Conservation (phyloP, 31 red algal genomes). For the Porphyra umbilicalis region DNA sequence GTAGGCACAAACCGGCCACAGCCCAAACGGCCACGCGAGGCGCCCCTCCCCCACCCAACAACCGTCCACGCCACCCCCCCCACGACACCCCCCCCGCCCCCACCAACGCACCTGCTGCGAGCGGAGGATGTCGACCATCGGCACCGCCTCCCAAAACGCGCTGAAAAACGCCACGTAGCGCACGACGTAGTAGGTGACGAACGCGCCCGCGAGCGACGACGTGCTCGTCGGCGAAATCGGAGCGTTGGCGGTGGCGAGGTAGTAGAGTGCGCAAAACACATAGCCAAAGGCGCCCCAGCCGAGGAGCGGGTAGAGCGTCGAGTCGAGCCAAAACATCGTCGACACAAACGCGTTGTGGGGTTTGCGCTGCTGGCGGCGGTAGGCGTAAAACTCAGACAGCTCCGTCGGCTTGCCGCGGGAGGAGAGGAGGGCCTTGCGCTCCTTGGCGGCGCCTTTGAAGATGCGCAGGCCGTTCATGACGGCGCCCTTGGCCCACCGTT, state of each 20-base stretch:
- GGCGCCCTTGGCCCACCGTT: constrained; percentile 75
- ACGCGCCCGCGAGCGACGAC: constrained; percentile 27
- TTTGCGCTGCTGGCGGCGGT: constrained; percentile 32
- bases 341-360: constrained; percentile 68
- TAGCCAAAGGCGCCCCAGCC: constrained; percentile 58
- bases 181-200: constrained; percentile 54
- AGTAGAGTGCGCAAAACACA: constrained; percentile 33
- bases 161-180: constrained; percentile 66
- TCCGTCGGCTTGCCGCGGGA: constrained; percentile 30
- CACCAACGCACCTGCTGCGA: too few species aligned
- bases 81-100: too few species aligned
- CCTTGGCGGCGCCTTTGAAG: constrained; percentile 14
- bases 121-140: constrained; percentile 46
- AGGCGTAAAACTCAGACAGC: constrained; percentile 74
- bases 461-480: constrained; percentile 78
- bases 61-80: too few species aligned
- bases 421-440: constrained; percentile 12
- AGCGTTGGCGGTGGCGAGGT: constrained; percentile 38
- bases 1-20: too few species aligned
- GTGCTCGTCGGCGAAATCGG: constrained; percentile 45
- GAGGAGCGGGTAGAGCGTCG: constrained; percentile 63
- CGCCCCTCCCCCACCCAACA: too few species aligned
- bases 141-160: constrained; percentile 33
- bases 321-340: constrained; percentile 61
- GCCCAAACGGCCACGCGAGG: too few species aligned